Conservation (phyloP, 768 basidiomycete species). For the Russula virescens region DNA sequence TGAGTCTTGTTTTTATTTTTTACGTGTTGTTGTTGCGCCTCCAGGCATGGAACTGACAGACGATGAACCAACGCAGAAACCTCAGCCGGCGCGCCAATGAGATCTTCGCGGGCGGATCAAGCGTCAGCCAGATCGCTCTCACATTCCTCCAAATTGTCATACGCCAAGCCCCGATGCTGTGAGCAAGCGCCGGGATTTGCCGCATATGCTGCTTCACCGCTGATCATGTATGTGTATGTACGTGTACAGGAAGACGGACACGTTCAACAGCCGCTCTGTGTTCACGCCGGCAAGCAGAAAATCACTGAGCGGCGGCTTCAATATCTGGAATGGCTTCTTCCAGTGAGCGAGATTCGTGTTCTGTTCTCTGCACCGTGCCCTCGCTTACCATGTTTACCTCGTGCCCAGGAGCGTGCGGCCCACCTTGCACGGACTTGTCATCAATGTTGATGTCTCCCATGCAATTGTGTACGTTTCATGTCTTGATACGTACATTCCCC, state of each 20-base stretch:
- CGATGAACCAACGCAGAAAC: neutral
- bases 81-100: slow-evolving; percentile 15
- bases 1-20: neutral
- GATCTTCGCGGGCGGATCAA: neutral
- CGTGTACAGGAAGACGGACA: slow-evolving; percentile 5
- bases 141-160: slow-evolving; percentile 19
- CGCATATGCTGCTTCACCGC: neutral
- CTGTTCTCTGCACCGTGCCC: too few species aligned
- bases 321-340: slow-evolving; percentile 23
- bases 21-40: neutral
- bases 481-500: neutral
- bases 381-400: slow-evolving; percentile 1
- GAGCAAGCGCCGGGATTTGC: neutral
- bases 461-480: slow-evolving; percentile 8
- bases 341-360: slow-evolving; percentile 7
- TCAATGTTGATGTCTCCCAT: slow-evolving; percentile 22
- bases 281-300: slow-evolving; percentile 14
- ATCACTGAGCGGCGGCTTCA: slow-evolving; percentile 18
- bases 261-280: slow-evolving; percentile 20
- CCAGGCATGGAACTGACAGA: neutral
- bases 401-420: slow-evolving; percentile 21
- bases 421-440: slow-evolving; percentile 9
- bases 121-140: slow-evolving; percentile 13
- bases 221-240: neutral
- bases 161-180: slow-evolving; percentile 23